These are phyloP conservation scores for Cladorrhinum samala DNA, from an alignment of 495 filamentous ascomycete genomes.

Conservation along the genomic window DNA sequence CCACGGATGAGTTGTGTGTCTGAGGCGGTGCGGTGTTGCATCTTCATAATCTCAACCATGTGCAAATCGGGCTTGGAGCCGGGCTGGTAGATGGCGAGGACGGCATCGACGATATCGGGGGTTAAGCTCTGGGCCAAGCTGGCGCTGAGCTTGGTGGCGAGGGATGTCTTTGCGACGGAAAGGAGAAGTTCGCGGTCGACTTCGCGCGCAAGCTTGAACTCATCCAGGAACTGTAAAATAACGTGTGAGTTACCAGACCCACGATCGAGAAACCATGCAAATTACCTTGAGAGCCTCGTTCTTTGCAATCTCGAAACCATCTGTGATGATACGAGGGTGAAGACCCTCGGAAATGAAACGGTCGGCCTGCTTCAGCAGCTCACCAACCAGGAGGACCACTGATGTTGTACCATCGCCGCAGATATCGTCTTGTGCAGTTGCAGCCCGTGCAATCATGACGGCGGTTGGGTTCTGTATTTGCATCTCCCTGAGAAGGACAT, in stretches of 20 bases:
- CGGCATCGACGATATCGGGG: constrained; percentile 90
- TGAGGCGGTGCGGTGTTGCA: constrained; percentile 94
- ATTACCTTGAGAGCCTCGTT: constrained; percentile 79
- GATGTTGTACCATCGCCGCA: constrained; percentile 97
- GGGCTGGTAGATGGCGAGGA: constrained; percentile 84
- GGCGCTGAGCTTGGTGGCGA: constrained; percentile 87
- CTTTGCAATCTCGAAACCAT: constrained; percentile 97
- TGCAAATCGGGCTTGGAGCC: constrained; percentile 93
- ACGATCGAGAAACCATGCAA: neutral
- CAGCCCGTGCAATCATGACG: constrained; percentile 97
- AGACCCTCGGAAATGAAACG: constrained; percentile 89
- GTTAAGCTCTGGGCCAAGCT: constrained; percentile 86
- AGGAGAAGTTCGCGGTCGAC: constrained; percentile 92
- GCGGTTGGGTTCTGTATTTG: constrained; percentile 88
- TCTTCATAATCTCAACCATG: constrained; percentile 99
- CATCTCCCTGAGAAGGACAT: constrained; percentile 94
- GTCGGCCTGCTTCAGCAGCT: constrained; percentile 95
- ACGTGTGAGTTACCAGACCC: constrained; percentile 14
- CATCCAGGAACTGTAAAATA: constrained; percentile 86
- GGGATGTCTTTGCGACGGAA: constrained; percentile 87
- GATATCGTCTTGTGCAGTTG: constrained; percentile 97
- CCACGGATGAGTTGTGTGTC: constrained; percentile 95
- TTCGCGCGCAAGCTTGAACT: constrained; percentile 80
- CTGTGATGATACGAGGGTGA: constrained; percentile 93
- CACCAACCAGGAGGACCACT: constrained; percentile 90